Evolutionary conservation across 352 stramenopile genomes (phyloP).

Genomic region (Phytophthora fragariae): DNA sequence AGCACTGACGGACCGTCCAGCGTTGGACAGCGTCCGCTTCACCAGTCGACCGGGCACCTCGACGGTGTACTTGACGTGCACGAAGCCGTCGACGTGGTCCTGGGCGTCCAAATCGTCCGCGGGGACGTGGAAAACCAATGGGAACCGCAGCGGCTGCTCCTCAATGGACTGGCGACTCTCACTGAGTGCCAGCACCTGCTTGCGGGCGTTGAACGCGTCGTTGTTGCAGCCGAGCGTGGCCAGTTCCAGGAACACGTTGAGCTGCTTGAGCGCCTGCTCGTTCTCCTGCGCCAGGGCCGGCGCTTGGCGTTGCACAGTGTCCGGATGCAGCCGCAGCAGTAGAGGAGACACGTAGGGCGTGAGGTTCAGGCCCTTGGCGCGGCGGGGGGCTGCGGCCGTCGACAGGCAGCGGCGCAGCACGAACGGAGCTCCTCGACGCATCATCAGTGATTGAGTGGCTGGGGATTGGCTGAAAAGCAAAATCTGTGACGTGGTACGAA

Average conservation of each 20-base stretch:
- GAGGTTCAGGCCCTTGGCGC: constrained; percentile 56
- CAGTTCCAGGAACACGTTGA: constrained; percentile 81
- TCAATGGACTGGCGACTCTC: constrained; percentile 12
- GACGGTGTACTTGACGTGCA: constrained; percentile 51
- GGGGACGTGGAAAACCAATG: constrained; percentile 65
- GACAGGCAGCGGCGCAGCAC: constrained; percentile 25
- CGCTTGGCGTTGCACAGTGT: constrained; percentile 64
- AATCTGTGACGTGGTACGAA: constrained; percentile 8
- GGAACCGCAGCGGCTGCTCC: constrained; percentile 54
- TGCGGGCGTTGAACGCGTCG: constrained; percentile 63
- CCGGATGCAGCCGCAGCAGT: constrained; percentile 72
- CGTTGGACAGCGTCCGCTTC: constrained; percentile 60
- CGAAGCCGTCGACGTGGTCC: constrained; percentile 32
- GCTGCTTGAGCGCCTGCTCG: constrained; percentile 78
- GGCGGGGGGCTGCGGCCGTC: constrained; percentile 7
- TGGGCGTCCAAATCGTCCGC: constrained; percentile 14
- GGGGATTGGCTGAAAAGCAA: constrained; percentile 22
- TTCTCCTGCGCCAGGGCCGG: constrained; percentile 57
- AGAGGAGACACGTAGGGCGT: constrained; percentile 75
- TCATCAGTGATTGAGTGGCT: constrained; percentile 25
- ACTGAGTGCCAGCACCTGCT: constrained; percentile 53
- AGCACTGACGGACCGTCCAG: constrained; percentile 25
- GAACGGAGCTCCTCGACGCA: constrained; percentile 20
- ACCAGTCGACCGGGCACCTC: constrained; percentile 62
- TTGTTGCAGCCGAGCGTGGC: constrained; percentile 74